A percentile compares a stretch with the other conserved stretches of the same genome.
Evolutionary conservation across 345 rosid species (phyloP).

Genomic region (Gossypium anomalum): DNA sequence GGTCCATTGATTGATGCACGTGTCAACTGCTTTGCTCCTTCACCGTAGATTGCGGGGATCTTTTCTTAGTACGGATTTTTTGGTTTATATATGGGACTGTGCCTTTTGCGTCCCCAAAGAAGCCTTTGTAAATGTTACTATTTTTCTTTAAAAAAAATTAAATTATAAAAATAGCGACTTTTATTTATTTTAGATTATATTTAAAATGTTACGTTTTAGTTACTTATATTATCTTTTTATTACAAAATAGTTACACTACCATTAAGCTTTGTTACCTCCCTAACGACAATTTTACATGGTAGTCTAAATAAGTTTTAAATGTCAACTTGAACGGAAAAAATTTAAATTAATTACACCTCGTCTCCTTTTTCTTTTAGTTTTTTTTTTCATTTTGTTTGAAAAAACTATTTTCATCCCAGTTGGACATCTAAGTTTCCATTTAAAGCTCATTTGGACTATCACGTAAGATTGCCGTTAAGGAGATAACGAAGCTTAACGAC

Average conservation of each 20-base stretch:
- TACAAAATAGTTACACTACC: rapidly evolving
- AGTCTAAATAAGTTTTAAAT: too few relatives aligned
- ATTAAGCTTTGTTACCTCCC: rapidly evolving
- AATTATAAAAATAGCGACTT: rapidly evolving
- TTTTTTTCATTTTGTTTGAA: too few relatives aligned
- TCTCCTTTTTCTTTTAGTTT: too few relatives aligned
- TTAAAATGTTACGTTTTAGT: rapidly evolving
- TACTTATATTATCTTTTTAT: rapidly evolving
- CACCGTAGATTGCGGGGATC: constrained; percentile 16
- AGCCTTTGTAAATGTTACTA: not conserved
- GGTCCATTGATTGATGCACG: constrained; percentile 2
- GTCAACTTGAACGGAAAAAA: rapidly evolving
- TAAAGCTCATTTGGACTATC: too few relatives aligned
- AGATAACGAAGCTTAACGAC: too few relatives aligned
- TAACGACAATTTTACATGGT: rapidly evolving
- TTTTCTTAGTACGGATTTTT: not conserved
- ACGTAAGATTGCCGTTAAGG: too few relatives aligned
- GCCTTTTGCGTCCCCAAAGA: not conserved
- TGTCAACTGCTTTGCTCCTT: not conserved
- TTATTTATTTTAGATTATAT: rapidly evolving
- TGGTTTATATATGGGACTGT: not conserved
- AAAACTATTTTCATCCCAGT: too few relatives aligned
- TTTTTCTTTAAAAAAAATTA: too few relatives aligned
- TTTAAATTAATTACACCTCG: too few relatives aligned
- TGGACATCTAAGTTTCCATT: too few relatives aligned